A percentile compares a stretch with the other conserved stretches of the same genome.
These are phyloP conservation scores for Alternaria brassicicola DNA, from an alignment of 2,329 filamentous ascomycete genomes.

Conservation along the genomic window DNA sequence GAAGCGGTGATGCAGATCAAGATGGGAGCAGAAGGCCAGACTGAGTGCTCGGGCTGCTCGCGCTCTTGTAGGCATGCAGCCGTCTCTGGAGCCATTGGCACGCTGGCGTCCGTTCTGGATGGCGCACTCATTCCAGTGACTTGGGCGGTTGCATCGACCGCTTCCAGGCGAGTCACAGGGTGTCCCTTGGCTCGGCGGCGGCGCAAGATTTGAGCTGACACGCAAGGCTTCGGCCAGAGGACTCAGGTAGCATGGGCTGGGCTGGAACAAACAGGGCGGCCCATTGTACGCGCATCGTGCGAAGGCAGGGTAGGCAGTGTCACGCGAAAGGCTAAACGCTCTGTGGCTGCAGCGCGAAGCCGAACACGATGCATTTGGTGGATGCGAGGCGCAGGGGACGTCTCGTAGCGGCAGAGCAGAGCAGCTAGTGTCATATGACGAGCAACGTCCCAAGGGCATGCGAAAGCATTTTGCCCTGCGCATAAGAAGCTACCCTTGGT, in stretches of 20 bases:
- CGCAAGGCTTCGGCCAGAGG: constrained; percentile 30
- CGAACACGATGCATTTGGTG: constrained; percentile 10
- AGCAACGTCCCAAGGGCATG: constrained; percentile 3
- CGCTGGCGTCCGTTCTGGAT: constrained; percentile 22
- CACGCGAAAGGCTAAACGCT: constrained; percentile 25
- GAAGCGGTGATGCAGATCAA: constrained; percentile 1
- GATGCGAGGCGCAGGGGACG: constrained; percentile 16
- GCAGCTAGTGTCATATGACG: constrained; percentile 16
- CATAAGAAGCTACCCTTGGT: constrained; percentile 10
- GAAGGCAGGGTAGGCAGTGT: constrained; percentile 23
- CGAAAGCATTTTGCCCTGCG: constrained; percentile 17
- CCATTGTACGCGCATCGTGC: constrained; percentile 20
- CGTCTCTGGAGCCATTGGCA: constrained; percentile 3
- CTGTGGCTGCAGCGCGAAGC: constrained; percentile 28
- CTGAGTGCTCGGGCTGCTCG: constrained; percentile 20
- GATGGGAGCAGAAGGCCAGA: constrained; percentile 5
- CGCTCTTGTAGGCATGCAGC: constrained; percentile 34
- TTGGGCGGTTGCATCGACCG: constrained; percentile 30
- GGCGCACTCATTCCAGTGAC: constrained; percentile 25
- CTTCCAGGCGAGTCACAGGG: constrained; percentile 39
- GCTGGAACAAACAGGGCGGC: constrained; percentile 24
- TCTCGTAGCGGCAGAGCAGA: neutral
- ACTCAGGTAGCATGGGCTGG: constrained; percentile 25
- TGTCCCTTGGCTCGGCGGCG: constrained; percentile 27
- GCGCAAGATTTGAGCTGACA: constrained; percentile 39